A percentile compares a stretch with the other conserved stretches of the same genome.
These are phyloP conservation scores for Grosmannia huntii DNA, from an alignment of 2,329 filamentous ascomycete genomes.

Conservation along the genomic window DNA sequence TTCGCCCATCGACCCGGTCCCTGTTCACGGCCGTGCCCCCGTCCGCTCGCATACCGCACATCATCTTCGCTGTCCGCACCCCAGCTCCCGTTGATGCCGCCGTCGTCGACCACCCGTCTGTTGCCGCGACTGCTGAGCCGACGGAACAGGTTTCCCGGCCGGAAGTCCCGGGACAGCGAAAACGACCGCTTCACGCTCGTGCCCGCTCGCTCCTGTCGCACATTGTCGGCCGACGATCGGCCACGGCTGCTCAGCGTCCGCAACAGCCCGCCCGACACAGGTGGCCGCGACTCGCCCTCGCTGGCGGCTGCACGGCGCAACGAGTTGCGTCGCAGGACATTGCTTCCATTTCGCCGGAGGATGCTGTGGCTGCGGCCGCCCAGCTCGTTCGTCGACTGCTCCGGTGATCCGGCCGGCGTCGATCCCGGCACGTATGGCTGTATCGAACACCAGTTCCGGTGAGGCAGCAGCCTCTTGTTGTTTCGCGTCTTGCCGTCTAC, in stretches of 20 bases:
- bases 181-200: slow-evolving; percentile 23
- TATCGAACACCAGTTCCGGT: slow-evolving; percentile 94
- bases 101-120: slow-evolving; percentile 31
- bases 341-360: slow-evolving; percentile 22
- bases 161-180: slow-evolving; percentile 42
- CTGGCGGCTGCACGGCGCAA: slow-evolving; percentile 15
- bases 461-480: slow-evolving; percentile 78
- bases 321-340: slow-evolving; percentile 19
- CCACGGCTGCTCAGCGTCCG: slow-evolving; percentile 25
- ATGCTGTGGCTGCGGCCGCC: slow-evolving; percentile 28
- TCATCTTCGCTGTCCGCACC: slow-evolving; percentile 25
- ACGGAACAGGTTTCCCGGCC: slow-evolving; percentile 18
- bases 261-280: slow-evolving; percentile 33
- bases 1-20: background rate
- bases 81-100: slow-evolving; percentile 44
- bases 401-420: slow-evolving; percentile 60
- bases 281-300: slow-evolving; percentile 32
- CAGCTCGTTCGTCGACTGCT: slow-evolving; percentile 32
- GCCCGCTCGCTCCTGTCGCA: slow-evolving; percentile 15
- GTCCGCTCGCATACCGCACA: background rate
- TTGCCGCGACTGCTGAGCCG: slow-evolving; percentile 27
- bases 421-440: slow-evolving; percentile 66
- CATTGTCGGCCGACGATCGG: slow-evolving; percentile 24
- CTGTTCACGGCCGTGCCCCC: background rate
- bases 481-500: slow-evolving; percentile 83